Evolutionary conservation across 768 basidiomycete species (phyloP).

Genomic region (Mycena sanguinolenta): DNA sequence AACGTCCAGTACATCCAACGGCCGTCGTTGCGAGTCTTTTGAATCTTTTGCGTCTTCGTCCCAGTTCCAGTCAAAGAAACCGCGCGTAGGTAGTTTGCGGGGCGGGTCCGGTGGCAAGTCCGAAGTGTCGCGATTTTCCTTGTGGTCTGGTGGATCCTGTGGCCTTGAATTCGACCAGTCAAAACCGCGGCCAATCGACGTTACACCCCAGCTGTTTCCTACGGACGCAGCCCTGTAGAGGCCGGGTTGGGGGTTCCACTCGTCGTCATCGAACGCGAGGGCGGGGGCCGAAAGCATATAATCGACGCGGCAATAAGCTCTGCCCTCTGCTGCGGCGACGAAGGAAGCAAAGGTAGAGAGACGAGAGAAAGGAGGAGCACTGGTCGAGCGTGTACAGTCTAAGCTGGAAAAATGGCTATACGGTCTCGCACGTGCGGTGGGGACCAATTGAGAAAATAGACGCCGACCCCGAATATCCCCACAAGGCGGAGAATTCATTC

Average conservation of each 20-base stretch:
- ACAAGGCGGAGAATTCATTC: too few relatives aligned
- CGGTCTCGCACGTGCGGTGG: not conserved
- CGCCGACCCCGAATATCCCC: slow-evolving; percentile 4
- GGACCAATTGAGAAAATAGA: not conserved
- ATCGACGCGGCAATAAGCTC: slow-evolving; percentile 9
- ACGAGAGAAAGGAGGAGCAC: slow-evolving; percentile 2
- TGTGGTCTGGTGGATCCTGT: slow-evolving; percentile 10
- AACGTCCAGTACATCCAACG: slow-evolving; percentile 49
- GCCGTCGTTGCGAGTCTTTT: slow-evolving; percentile 26
- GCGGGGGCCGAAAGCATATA: slow-evolving; percentile 59
- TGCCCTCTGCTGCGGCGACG: slow-evolving; percentile 23
- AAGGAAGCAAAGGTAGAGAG: slow-evolving; percentile 5
- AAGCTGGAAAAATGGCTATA: not conserved
- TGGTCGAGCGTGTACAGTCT: not conserved
- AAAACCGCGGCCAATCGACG: slow-evolving; percentile 86
- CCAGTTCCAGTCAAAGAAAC: slow-evolving; percentile 40
- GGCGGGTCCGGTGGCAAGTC: slow-evolving; percentile 26
- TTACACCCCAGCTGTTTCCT: slow-evolving; percentile 87
- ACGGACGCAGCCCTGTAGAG: slow-evolving; percentile 77
- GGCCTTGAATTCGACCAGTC: slow-evolving; percentile 68
- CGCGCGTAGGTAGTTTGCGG: slow-evolving; percentile 8
- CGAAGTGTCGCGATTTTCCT: slow-evolving; percentile 37
- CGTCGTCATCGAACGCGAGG: slow-evolving; percentile 77
- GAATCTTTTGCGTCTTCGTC: slow-evolving; percentile 11
- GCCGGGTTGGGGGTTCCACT: slow-evolving; percentile 70